Percentiles rank a stretch among this genome's conserved stretches.
These are phyloP conservation scores for Fusarium virguliforme DNA, from an alignment of 2,329 filamentous ascomycete species.

Conservation along the genomic window DNA sequence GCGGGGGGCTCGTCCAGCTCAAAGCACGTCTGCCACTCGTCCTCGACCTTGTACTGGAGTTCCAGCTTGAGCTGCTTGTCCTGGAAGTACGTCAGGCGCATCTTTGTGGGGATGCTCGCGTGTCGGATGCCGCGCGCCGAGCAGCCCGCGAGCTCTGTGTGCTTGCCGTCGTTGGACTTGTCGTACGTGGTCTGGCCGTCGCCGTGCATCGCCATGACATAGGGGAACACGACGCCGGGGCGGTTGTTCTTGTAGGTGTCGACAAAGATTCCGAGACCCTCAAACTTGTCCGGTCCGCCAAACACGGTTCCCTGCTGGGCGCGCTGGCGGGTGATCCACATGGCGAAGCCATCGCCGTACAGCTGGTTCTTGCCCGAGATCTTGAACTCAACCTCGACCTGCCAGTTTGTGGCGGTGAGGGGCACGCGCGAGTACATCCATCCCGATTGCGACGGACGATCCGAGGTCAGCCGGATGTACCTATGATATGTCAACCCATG, in stretches of 20 bases:
- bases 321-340: conserved; percentile 98
- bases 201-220: conserved; percentile 98
- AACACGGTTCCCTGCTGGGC: conserved; percentile 87
- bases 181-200: conserved; percentile 93
- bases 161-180: conserved; percentile 94
- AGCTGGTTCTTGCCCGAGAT: conserved; percentile 91
- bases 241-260: conserved; percentile 99
- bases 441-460: conserved; percentile 90
- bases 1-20: conserved; percentile 78
- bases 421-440: conserved; percentile 96
- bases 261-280: conserved; percentile 95
- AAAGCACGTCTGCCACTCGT: conserved; percentile 93
- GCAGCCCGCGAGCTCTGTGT: conserved; percentile 92
- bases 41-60: conserved; percentile 92
- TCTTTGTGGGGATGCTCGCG: conserved; percentile 83
- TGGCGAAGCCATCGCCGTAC: conserved; percentile 95
- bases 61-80: conserved; percentile 93
- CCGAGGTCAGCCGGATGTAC: conserved; percentile 93
- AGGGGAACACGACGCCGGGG: conserved; percentile 94
- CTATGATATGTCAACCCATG: conserved; percentile 62
- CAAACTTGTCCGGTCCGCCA: conserved; percentile 88
- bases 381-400: conserved; percentile 96
- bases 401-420: conserved; percentile 98
- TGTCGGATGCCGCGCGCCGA: conserved; percentile 93
- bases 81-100: conserved; percentile 94